A percentile compares a stretch with the other conserved stretches of the same genome.
These are phyloP conservation scores for Hanseniaspora thailandica DNA, from an alignment of 805 yeast species.

Conservation along the genomic window DNA sequence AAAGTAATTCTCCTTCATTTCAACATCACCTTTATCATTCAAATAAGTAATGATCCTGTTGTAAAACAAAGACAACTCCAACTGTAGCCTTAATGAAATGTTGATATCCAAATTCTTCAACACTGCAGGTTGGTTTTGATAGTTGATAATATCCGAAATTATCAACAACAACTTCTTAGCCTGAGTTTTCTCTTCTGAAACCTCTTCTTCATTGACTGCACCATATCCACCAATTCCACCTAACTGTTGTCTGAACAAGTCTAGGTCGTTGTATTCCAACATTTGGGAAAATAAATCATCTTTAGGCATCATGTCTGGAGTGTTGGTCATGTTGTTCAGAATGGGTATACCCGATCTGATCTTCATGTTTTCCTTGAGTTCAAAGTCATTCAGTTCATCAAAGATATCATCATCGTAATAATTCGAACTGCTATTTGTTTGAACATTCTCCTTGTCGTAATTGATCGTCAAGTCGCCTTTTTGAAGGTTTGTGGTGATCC, in stretches of 20 bases:
- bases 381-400: constrained; percentile 53
- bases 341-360: constrained; percentile 13
- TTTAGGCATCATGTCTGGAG: not conserved
- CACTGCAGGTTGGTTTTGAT: constrained; percentile 1
- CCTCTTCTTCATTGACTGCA: not conserved
- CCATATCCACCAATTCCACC: constrained; percentile 15
- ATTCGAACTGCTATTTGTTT: not conserved
- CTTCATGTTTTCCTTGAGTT: constrained; percentile 32
- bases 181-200: not conserved
- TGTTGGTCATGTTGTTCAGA: constrained; percentile 11
- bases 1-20: not conserved
- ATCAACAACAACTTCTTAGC: constrained; percentile 6
- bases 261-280: constrained; percentile 12
- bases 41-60: not conserved
- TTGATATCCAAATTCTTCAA: constrained; percentile 2
- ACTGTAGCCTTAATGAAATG: not conserved
- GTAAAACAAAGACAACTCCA: constrained; percentile 3
- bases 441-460: not conserved
- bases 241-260: constrained; percentile 12
- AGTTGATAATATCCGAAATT: constrained; percentile 1
- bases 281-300: constrained; percentile 2
- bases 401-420: constrained; percentile 30
- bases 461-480: constrained; percentile 4
- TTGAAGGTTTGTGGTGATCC: not conserved
- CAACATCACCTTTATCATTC: not conserved